These are phyloP conservation scores for Cylindrotheca closterium DNA, from an alignment of 108 stramenopile species.

Conservation along the genomic window DNA sequence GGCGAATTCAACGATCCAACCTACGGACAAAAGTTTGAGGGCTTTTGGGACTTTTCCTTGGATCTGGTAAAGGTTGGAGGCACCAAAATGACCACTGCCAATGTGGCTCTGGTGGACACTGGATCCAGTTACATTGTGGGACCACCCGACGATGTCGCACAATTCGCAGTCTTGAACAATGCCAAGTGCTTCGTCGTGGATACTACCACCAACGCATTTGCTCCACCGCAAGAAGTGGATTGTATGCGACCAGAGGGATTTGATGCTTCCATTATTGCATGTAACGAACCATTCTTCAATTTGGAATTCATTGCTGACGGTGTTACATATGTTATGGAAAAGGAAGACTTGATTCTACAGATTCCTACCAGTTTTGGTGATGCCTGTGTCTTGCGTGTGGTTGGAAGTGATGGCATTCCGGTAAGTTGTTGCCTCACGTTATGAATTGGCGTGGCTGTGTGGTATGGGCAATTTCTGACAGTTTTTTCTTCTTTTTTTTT, in stretches of 20 bases:
- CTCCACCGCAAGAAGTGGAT: constrained; percentile 30
- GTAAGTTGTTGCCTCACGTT: too few species aligned
- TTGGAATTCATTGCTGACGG: constrained; percentile 49
- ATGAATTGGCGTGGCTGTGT: too few species aligned
- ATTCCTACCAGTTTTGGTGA: constrained; percentile 21
- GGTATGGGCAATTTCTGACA: background rate
- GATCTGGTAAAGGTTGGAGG: constrained; percentile 63
- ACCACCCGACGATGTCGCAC: constrained; percentile 59
- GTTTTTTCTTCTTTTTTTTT: background rate
- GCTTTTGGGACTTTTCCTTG: constrained; percentile 90
- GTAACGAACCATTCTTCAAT: constrained; percentile 40
- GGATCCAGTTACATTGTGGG: constrained; percentile 92
- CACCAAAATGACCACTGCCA: constrained; percentile 27
- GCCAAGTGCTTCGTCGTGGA: constrained; percentile 46
- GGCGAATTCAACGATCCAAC: constrained; percentile 32
- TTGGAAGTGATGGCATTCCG: constrained; percentile 28
- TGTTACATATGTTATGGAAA: constrained; percentile 32
- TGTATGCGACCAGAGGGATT: constrained; percentile 24
- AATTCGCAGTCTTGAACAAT: constrained; percentile 59
- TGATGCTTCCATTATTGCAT: constrained; percentile 43
- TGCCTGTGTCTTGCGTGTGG: constrained; percentile 38
- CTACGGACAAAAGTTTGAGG: constrained; percentile 22
- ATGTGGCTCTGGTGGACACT: constrained; percentile 87
- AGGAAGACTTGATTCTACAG: constrained; percentile 41
- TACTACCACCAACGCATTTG: background rate